These are phyloP conservation scores for Diaporthe ampelina DNA, from an alignment of 2,329 filamentous ascomycete genomes.

Conservation along the genomic window DNA sequence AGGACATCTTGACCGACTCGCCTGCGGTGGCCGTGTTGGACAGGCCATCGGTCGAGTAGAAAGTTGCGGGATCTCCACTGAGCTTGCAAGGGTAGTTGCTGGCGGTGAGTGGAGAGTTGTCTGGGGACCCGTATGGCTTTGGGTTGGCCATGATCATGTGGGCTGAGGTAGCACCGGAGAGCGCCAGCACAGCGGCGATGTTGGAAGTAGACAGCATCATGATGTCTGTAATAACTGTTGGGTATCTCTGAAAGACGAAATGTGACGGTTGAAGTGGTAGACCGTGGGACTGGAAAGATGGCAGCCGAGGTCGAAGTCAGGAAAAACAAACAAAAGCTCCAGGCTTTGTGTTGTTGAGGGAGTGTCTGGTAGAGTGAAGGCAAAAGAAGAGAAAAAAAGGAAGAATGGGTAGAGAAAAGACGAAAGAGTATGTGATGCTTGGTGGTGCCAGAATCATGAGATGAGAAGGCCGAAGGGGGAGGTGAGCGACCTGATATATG, in stretches of 20 bases:
- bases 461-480: background rate
- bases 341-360: conserved; percentile 34
- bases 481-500: conserved; percentile 18
- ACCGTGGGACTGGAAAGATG: background rate
- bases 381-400: background rate
- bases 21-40: conserved; percentile 75
- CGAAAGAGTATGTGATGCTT: conserved; percentile 20
- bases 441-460: conserved; percentile 29
- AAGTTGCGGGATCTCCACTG: conserved; percentile 62
- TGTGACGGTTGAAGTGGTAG: background rate
- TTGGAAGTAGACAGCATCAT: conserved; percentile 37
- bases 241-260: conserved; percentile 19
- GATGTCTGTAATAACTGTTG: conserved; percentile 12
- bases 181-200: conserved; percentile 40
- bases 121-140: conserved; percentile 48
- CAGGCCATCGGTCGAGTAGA: conserved; percentile 64
- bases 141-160: conserved; percentile 42
- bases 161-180: conserved; percentile 35
- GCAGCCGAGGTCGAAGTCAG: no score
- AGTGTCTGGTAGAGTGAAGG: conserved; percentile 13
- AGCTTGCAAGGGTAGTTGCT: conserved; percentile 82
- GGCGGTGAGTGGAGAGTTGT: conserved; percentile 79
- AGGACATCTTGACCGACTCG: conserved; percentile 71
- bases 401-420: conserved; percentile 17
- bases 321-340: conserved; percentile 26